Evolutionary conservation across 768 basidiomycete species (phyloP), one percentile per base, ranked within the genome.

Genomic region (Russula brevipes): DNA sequence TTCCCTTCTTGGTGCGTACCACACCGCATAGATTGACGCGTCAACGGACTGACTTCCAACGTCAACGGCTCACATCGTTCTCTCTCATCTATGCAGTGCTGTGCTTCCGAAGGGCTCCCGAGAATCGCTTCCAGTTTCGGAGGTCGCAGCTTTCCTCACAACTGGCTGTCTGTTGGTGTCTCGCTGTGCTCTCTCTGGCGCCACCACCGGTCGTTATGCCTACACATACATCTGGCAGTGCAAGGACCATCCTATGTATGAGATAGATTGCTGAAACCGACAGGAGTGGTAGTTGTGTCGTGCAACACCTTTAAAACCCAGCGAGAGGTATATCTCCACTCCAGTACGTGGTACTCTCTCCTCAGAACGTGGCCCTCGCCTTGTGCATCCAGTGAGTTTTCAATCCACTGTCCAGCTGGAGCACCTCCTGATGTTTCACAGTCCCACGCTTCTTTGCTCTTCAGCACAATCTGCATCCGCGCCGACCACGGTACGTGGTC

Each of bases 71-170:
- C 17, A 19, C 36, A 17, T 19, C 33, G 24, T 36, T 30, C 30
- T 14, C 16, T 24, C 6, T 14, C 57, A 54, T 31, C 30, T 24
- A 1, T n/a, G n/a, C 17, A 54, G 16, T 54, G 57, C 62, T 47
- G 57, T 63, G 62, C 57, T 54, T 63, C 62, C 62, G 62, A 9
- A 1, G 1, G 3, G 9, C 16, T 54, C 45, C 57, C 62, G 57
- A 54, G 30, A 30, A 35, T 30, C 45, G 57, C 45, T 59, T 41
- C 50, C 36, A 17, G 14, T 30, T 12, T 5, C 11, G 31, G 33
- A n/a, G 50, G 38, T 57, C 42, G 17, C 41, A 35, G 30, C n/a
- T 30, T 36, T 36, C 39, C 19, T 33, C n/a, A 16, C 19, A 24
- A 24, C 24, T 24, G 24, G 24, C 52, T 47, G 46, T 42, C 30